These are phyloP conservation scores for Ceratonia siliqua DNA, from an alignment of 306 rosid genomes.

Conservation along the genomic window DNA sequence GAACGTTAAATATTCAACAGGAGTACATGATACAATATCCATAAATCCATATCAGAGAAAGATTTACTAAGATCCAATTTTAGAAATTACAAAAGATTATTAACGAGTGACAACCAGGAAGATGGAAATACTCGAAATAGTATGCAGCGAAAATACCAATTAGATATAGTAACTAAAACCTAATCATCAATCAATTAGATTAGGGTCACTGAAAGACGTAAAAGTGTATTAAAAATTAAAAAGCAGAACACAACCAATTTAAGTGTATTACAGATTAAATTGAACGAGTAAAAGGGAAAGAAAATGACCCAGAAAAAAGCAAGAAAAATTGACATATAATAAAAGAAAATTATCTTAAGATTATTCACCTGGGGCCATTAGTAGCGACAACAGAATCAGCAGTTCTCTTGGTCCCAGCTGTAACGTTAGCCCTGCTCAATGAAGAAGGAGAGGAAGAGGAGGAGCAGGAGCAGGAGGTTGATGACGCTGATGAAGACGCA, in stretches of 20 bases:
- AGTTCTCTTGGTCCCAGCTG: constrained; percentile 56
- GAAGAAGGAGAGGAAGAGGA: constrained; percentile 50
- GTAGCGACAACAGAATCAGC: constrained; percentile 59
- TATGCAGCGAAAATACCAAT: background rate
- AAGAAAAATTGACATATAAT: background rate
- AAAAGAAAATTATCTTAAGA: background rate
- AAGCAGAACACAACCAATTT: background rate
- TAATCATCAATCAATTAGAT: background rate
- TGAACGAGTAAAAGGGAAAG: background rate
- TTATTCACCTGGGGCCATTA: constrained; percentile 49
- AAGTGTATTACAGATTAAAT: background rate
- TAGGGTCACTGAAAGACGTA: background rate
- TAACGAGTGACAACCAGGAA: background rate
- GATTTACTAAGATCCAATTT: background rate
- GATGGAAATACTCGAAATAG: background rate
- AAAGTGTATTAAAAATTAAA: background rate
- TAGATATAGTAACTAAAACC: background rate
- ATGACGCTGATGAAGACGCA: constrained; percentile 28
- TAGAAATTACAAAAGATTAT: background rate
- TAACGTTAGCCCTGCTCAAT: constrained; percentile 49
- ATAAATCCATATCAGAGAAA: background rate
- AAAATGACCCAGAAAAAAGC: background rate
- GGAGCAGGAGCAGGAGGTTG: constrained; percentile 17
- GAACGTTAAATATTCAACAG: background rate
- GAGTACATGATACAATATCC: background rate